Conservation (phyloP, 164 flowering plant genomes). For the Paratinospora sagittata region DNA sequence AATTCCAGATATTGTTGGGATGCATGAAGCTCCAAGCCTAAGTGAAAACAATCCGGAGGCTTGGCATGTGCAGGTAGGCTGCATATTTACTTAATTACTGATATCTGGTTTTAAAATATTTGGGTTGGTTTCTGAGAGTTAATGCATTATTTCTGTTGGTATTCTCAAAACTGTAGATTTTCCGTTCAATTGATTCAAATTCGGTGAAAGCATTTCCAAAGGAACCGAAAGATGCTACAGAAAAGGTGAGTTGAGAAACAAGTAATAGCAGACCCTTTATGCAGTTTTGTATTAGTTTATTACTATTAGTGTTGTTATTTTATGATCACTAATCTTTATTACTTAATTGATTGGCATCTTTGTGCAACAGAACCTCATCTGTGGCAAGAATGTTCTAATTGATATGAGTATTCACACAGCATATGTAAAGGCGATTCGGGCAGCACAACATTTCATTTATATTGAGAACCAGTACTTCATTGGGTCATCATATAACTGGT, state of each 20-base stretch:
- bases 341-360: neutral
- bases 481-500: conserved; percentile 79
- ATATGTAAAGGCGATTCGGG: conserved; percentile 5
- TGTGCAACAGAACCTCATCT: conserved; percentile 65
- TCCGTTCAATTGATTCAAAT: conserved; percentile 93
- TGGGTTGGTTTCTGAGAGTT: neutral
- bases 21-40: conserved; percentile 36
- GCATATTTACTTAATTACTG: neutral
- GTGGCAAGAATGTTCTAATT: conserved; percentile 87
- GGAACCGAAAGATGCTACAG: conserved; percentile 72
- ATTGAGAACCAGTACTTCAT: conserved; percentile 7
- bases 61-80: conserved; percentile 90
- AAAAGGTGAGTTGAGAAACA: conserved; percentile 39
- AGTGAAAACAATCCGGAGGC: conserved; percentile 67
- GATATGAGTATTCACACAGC: conserved; percentile 48
- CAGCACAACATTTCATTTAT: conserved; percentile 5
- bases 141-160: neutral
- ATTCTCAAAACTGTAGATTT: conserved; percentile 42
- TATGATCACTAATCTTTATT: conserved; percentile 1
- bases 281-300: no score
- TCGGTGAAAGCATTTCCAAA: conserved; percentile 88
- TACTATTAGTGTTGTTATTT: neutral
- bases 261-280: neutral
- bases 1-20: conserved; percentile 66
- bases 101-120: neutral